A percentile compares a stretch with the other conserved stretches of the same genome.
Evolutionary conservation across 1,284 basidiomycete genomes (phyloP).

Genomic region (Leccinum griseonigrum): DNA sequence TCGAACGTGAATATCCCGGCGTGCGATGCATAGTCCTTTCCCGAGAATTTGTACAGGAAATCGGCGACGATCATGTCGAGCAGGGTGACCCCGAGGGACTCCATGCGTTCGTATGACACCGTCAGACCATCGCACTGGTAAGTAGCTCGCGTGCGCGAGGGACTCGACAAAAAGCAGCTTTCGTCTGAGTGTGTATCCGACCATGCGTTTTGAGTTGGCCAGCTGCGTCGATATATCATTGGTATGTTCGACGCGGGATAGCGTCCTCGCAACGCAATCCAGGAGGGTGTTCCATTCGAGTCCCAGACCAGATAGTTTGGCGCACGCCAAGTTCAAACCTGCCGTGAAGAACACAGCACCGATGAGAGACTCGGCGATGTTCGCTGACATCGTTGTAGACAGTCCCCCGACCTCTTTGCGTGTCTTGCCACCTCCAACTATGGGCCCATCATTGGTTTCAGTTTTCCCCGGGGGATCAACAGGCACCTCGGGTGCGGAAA

Average conservation of each 20-base stretch:
- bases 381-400: constrained; percentile 68
- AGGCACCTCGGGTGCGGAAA: constrained; percentile 18
- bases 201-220: constrained; percentile 58
- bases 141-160: constrained; percentile 71
- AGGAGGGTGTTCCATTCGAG: constrained; percentile 53
- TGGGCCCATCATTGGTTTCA: constrained; percentile 26
- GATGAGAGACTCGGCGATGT: constrained; percentile 74
- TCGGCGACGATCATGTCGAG: constrained; percentile 69
- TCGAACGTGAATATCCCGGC: constrained; percentile 57
- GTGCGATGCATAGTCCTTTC: constrained; percentile 62
- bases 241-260: constrained; percentile 43
- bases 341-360: constrained; percentile 72
- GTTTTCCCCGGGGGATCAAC: constrained; percentile 11
- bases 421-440: constrained; percentile 23
- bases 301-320: constrained; percentile 56
- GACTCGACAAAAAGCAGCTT: constrained; percentile 74
- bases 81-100: constrained; percentile 78
- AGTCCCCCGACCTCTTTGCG: constrained; percentile 42
- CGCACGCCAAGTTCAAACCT: constrained; percentile 60
- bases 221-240: constrained; percentile 50
- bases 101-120: constrained; percentile 78
- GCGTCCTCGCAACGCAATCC: constrained; percentile 43
- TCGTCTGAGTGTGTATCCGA: constrained; percentile 67
- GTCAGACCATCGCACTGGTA: constrained; percentile 51
- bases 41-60: constrained; percentile 59